Evolutionary conservation across 1,284 basidiomycete genomes (phyloP), one percentile per base, ranked within the genome.

Genomic region (Flammula alnicola): DNA sequence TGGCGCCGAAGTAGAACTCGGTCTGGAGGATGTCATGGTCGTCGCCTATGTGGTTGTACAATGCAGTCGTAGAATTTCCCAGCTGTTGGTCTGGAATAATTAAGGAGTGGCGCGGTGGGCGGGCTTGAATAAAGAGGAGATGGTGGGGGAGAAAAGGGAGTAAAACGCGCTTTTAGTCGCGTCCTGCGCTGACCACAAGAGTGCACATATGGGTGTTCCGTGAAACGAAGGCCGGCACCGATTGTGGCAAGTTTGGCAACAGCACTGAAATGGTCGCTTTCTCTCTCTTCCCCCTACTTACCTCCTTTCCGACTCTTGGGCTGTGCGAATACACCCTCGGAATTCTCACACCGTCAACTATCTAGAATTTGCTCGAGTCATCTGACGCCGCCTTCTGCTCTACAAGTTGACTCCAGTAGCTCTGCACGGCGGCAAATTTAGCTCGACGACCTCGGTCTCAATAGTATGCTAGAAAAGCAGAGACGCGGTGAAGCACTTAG

Each of bases 21-120:
- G 69, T 60, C 71, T 69, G 37, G 76, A 65, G 37, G 74, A 67
- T 51, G 75, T 62, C 76, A 79, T 80, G 61, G 56, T 47, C 38
- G 29, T 32, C 39, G 30, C 16, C 41, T 31, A 38, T n/a, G 32
- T 41, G 20, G 36, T 19, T 29, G 31, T 17, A 29, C 26, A 9
- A 27, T 23, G 20, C 2, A 11, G 20, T 31, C 42, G 44, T 43
- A 44, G 44, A 36, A 20, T 37, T 44, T 44, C 32, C 30, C 27
- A 25, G 44, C 29, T 44, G n/a, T n/a, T n/a, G n/a, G n/a, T n/a
- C n/a, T n/a, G n/a, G n/a, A n/a, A n/a, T n/a, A n/a, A n/a, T n/a
- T n/a, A n/a, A n/a, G n/a, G n/a, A n/a, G n/a, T n/a, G n/a, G n/a
- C n/a, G n/a, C n/a, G n/a, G n/a, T n/a, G n/a, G n/a, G n/a, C 22